These are phyloP conservation scores for Ocimum tenuiflorum DNA, from an alignment of 257 asterid species.

Conservation along the genomic window DNA sequence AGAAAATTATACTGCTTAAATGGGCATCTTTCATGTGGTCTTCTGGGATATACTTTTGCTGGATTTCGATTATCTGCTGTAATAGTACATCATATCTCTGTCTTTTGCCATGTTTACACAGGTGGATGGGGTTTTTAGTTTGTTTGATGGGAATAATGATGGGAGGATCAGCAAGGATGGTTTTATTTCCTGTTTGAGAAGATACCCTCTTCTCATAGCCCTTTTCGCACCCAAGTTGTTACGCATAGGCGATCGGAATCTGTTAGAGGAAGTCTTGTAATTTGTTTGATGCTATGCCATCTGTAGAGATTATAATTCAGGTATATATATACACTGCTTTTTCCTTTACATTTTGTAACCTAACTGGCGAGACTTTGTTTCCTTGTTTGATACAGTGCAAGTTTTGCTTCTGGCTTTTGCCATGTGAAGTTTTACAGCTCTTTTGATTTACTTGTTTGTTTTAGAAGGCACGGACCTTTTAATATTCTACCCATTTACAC, in stretches of 20 bases:
- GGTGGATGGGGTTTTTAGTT: conserved; percentile 49
- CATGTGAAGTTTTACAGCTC: neutral
- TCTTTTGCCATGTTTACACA: conserved; percentile 25
- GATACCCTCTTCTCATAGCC: conserved; percentile 62
- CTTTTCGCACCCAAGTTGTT: conserved; percentile 49
- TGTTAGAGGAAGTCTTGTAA: conserved; percentile 30
- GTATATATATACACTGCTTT: conserved; percentile 4
- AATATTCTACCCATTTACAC: too few species aligned
- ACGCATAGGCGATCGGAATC: conserved; percentile 21
- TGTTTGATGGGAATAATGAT: conserved; percentile 61
- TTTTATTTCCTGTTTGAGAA: conserved; percentile 48
- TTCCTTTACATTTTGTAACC: conserved; percentile 9
- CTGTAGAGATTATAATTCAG: neutral
- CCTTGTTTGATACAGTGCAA: neutral
- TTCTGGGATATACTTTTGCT: neutral
- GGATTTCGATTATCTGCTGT: too few species aligned
- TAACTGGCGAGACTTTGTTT: neutral
- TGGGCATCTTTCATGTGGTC: neutral
- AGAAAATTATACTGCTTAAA: neutral
- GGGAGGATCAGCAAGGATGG: conserved; percentile 66
- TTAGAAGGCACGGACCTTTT: too few species aligned
- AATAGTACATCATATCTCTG: too few species aligned
- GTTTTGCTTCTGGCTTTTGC: conserved; percentile 1
- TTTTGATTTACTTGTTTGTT: neutral
- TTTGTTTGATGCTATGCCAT: neutral